Evolutionary conservation across 768 basidiomycete species (phyloP), one percentile per base, ranked within the genome.

Genomic region (Naematelia aurantialba): DNA sequence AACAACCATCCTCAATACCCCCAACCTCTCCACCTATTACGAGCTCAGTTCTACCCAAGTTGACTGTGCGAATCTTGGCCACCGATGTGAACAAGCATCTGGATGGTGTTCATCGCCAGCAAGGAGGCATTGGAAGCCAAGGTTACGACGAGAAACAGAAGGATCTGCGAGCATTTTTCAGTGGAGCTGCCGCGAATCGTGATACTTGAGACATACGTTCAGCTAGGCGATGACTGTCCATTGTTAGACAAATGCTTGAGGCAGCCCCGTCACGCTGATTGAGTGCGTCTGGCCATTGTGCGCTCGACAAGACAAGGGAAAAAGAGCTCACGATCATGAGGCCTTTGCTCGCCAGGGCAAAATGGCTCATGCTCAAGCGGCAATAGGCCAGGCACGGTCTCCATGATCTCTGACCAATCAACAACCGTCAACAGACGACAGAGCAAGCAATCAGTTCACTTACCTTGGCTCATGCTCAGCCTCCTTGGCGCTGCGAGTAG

Each of bases 131-230:
- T 47, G 86, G 88, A 4, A 85, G 83, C 48, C 73, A 82, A 12
- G 83, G 85, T 0, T 82, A 86, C 69, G 89, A 92, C 69, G 84
- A 85, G 27, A 83, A 83, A 59, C 89, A 93, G 72, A 81, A 82
- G 62, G 84, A 87, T 69, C 87, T 92, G 47, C 82, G 87, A 21
- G 80, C 82, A 2, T 91, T 89, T 80, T 88, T 91, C 62, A 89
- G 90, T 77, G 91, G 89, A 11, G 90, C 73, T 12, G 52, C 34
- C 17, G 34, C n/a, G n/a, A n/a, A n/a, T n/a, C n/a, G n/a, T n/a
- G n/a, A n/a, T n/a, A n/a, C n/a, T n/a, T n/a, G n/a, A n/a, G n/a
- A n/a, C n/a, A n/a, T n/a, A n/a, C n/a, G n/a, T n/a, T n/a, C n/a
- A n/a, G n/a, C n/a, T 39, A 39, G 34, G 34, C 34, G 34, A 39